A percentile compares a stretch with the other conserved stretches of the same genome.
Conservation (phyloP, 2,329 filamentous ascomycete genomes). For the Chalara sp. region DNA sequence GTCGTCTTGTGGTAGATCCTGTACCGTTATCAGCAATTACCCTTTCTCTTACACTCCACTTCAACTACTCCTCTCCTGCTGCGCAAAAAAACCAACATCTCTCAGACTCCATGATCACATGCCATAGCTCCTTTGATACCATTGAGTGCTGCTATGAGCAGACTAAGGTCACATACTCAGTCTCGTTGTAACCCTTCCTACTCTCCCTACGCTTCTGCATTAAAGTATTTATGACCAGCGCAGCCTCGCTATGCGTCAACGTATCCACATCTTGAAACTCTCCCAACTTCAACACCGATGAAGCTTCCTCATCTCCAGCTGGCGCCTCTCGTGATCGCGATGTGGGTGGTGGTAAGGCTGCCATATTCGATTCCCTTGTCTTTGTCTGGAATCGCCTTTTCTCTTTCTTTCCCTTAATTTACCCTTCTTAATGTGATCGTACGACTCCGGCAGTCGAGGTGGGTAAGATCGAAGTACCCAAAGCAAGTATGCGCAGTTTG, state of each 20-base stretch:
- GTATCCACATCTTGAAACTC: constrained; percentile 91
- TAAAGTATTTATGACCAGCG: constrained; percentile 85
- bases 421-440: too few species aligned
- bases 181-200: constrained; percentile 77
- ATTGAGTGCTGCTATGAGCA: not conserved
- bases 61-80: not conserved
- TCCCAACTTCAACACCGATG: constrained; percentile 74
- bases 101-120: not conserved
- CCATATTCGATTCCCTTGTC: constrained; percentile 12
- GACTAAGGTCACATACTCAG: constrained; percentile 54
- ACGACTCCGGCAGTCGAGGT: not conserved
- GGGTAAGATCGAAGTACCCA: not conserved
- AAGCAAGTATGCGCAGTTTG: not conserved
- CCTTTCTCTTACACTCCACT: not conserved
- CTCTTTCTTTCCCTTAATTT: too few species aligned
- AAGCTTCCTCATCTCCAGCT: constrained; percentile 82
- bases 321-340: constrained; percentile 63
- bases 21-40: not conserved
- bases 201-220: constrained; percentile 73
- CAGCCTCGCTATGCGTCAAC: constrained; percentile 84
- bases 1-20: constrained; percentile 81
- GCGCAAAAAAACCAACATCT: not conserved
- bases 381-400: not conserved
- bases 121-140: not conserved
- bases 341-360: constrained; percentile 26